phyloP scores from a whole-genome alignment of 2,329 filamentous ascomycete species.

The Thelonectria discophora region DNA sequence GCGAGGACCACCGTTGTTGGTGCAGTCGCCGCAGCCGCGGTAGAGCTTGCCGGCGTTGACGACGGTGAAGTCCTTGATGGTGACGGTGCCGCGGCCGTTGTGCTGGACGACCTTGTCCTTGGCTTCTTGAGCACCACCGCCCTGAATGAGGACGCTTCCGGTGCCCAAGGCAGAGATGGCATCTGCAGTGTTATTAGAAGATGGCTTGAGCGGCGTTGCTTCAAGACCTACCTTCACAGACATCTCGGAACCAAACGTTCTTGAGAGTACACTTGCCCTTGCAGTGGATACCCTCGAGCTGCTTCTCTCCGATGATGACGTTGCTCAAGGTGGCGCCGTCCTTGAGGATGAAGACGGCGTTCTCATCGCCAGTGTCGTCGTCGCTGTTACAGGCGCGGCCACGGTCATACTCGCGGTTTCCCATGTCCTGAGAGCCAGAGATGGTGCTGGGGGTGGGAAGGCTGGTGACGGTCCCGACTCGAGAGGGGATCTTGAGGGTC shows the following conservation, averaged over 20 bases:
- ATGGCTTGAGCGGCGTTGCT: background rate
- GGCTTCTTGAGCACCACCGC: slow-evolving; percentile 37
- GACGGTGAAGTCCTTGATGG: slow-evolving; percentile 38
- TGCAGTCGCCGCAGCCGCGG: slow-evolving; percentile 40
- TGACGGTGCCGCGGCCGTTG: slow-evolving; percentile 36
- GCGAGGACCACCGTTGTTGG: slow-evolving; percentile 39
- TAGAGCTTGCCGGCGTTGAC: slow-evolving; percentile 39
- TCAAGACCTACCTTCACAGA: slow-evolving; percentile 43
- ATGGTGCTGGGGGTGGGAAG: slow-evolving; percentile 14
- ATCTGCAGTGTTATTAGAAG: background rate
- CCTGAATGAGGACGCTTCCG: slow-evolving; percentile 19
- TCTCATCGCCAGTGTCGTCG: slow-evolving; percentile 4
- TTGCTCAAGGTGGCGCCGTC: slow-evolving; percentile 30
- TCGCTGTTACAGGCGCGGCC: slow-evolving; percentile 19
- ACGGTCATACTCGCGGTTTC: slow-evolving; percentile 23
- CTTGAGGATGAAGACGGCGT: slow-evolving; percentile 31
- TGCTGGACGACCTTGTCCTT: slow-evolving; percentile 39
- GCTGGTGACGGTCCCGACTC: slow-evolving; percentile 7
- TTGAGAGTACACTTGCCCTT: slow-evolving; percentile 42
- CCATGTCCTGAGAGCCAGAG: slow-evolving; percentile 8
- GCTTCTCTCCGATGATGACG: slow-evolving; percentile 32
- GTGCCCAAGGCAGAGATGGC: slow-evolving; percentile 19
- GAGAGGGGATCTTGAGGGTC: slow-evolving; percentile 13
- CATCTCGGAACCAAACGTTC: slow-evolving; percentile 50
- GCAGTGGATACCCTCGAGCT: slow-evolving; percentile 41